Base-by-base conservation (phyloP, 768 basidiomycete genomes). In the Xanthoconium purpureum region DNA sequence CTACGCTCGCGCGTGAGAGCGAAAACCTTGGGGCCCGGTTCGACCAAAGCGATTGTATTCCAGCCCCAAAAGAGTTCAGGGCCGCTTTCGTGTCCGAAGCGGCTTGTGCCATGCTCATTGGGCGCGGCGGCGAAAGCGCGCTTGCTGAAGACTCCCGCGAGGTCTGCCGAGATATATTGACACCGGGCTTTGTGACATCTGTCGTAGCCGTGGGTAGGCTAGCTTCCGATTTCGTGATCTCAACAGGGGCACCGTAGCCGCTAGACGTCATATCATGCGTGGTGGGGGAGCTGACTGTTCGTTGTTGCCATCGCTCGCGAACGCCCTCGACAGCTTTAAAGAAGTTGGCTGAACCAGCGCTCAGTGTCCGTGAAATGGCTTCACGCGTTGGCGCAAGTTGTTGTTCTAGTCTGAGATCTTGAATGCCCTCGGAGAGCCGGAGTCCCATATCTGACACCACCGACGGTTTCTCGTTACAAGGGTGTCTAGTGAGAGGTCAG, bases 381-480 rank as follows among this genome's bases (percentile, higher is more conserved):
- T 98, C 94, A 9, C 92, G 83, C 1, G 94, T 89, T 2, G 96
- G 94, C 6, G 87, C 94, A n/a, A 97, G 82, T 63, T 94, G 92
- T 71, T 97, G 89, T 33, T 97, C 91, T 5, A 98, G 73, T 69
- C 90, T 92, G 50, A 99, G 80, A 30, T 98, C 96, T 67, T 97
- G 94, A 17, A 98, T 83, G 3, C 95, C 94, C 74, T 98, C 95
- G 55, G 89, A 85, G 28, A 99, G 81, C 11, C 95, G 87, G 5
- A 98, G 78, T 10, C 95, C 90, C 36, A 99, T 87, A 64, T 99
- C 97, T 6, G 93, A 80, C 5, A 98, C 89, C 1, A 91, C 85
- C 14, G 90, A 89, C 0, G 91, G 89, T 67, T 91, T 92, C 62
- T 92, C 91, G 56, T 87, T 91, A 70, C 95, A 97, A 38, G 96